Evolutionary conservation across 352 stramenopile genomes (phyloP).

Genomic region (Globisporangium polare): DNA sequence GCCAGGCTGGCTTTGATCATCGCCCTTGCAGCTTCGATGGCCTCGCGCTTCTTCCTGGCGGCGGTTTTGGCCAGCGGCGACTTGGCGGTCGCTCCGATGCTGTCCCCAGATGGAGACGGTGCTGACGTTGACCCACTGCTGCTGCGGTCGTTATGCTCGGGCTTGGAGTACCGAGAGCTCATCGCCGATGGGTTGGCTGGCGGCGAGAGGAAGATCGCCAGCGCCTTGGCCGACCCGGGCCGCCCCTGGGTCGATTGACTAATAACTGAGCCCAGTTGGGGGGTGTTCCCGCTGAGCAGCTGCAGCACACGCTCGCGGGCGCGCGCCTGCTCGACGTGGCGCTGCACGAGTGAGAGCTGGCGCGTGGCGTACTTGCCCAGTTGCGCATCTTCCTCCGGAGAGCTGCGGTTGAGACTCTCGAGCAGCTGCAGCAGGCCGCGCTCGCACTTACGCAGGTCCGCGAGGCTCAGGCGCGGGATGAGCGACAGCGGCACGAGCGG

Average conservation of each 20-base stretch:
- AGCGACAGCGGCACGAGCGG: conserved; percentile 52
- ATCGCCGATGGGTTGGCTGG: background rate
- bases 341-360: conserved; percentile 49
- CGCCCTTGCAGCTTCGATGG: conserved; percentile 30
- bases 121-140: background rate
- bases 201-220: conserved; percentile 15
- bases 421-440: conserved; percentile 33
- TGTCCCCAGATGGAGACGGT: background rate
- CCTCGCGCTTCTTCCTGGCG: conserved; percentile 25
- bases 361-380: conserved; percentile 55
- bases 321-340: conserved; percentile 45
- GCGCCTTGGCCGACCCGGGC: background rate
- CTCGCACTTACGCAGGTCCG: conserved; percentile 44
- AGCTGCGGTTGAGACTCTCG: conserved; percentile 25
- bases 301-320: conserved; percentile 51
- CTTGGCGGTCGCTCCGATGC: background rate
- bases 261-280: background rate
- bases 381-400: conserved; percentile 35
- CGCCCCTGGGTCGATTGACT: background rate
- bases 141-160: background rate
- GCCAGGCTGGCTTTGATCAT: conserved; percentile 27
- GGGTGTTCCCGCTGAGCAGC: conserved; percentile 24
- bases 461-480: conserved; percentile 40
- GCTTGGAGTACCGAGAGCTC: background rate
- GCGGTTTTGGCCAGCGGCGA: conserved; percentile 2